Evolutionary conservation across 805 yeast genomes (phyloP), one percentile per base, ranked within the genome.

Genomic region (Huiozyma naganishii): DNA sequence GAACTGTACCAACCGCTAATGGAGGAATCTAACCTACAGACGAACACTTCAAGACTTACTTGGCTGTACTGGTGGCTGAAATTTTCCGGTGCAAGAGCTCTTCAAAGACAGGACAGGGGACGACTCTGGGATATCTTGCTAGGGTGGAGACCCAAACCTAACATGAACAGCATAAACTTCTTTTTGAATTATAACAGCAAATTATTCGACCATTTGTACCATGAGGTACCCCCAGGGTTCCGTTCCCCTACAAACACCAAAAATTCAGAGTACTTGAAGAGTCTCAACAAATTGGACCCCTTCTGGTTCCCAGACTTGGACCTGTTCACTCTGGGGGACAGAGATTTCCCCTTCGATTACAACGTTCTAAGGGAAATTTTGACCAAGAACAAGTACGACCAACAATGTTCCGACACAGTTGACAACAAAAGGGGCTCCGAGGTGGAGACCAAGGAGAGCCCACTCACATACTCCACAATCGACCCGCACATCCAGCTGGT

Each of bases 51-150:
- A 37, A 70, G 76, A 47, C 87, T 83, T 49, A 92, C 85, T 52
- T 89, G 97, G 97, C 68, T 88, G 27, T 72, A 86, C 35, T 89
- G 95, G 95, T 89, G 97, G 97, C 69, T 89, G 49, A 86, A 87
- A 58, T 89, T 84, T 72, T 76, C 85, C 56, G 96, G 96, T 17
- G 76, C 92, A 10, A 84, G 84, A 62, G 87, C 82, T 6, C 78
- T 94, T 75, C 80, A 88, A 37, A 73, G 83, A 48, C 72, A 71
- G 46, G 95, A 87, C 61, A 66, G 96, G 42, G 95, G 92, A 9
- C 71, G 95, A 48, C 70, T 87, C 6, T 89, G 97, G 97, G 97
- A 89, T 65, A 65, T 79, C 49, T 62, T 88, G 38, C 62, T 89
- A 27, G 95, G 96, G 1, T 86, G 89, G 79, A 71, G 89, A 52